These are phyloP conservation scores for Hypomyces rosellus DNA, from an alignment of 2,329 filamentous ascomycete species.

Conservation along the genomic window DNA sequence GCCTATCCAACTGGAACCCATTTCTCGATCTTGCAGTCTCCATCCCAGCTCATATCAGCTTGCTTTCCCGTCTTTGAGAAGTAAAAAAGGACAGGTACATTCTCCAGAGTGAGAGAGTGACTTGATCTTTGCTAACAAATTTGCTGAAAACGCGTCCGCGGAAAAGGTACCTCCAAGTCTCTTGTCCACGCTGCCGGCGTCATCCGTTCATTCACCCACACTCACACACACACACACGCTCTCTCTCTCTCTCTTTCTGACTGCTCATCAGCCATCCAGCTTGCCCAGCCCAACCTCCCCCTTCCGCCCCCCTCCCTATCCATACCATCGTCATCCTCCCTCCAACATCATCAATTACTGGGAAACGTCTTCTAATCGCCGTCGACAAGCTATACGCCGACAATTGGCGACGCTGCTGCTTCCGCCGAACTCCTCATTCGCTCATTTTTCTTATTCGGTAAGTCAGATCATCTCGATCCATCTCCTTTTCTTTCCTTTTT, in stretches of 20 bases:
- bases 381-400: neutral
- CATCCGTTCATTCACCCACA: constrained; percentile 4
- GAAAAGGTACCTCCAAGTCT: neutral
- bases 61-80: too few species aligned
- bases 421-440: neutral
- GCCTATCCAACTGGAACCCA: too few species aligned
- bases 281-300: neutral
- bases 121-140: too few species aligned
- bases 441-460: neutral
- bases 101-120: too few species aligned
- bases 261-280: constrained; percentile 2
- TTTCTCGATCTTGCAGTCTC: too few species aligned
- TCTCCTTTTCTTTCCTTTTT: neutral
- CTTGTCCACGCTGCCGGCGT: neutral
- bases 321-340: neutral
- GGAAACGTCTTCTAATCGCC: neutral
- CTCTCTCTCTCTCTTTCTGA: constrained; percentile 8
- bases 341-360: too few species aligned
- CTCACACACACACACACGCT: neutral
- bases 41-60: too few species aligned
- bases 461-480: too few species aligned
- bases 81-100: too few species aligned
- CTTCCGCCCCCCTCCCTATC: constrained; percentile 1
- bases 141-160: too few species aligned
- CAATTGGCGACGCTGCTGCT: constrained; percentile 1